Evolutionary conservation across 2,329 filamentous ascomycete genomes (phyloP), one percentile per base, ranked within the genome.

Genomic region (Stemphylium lycopersici): DNA sequence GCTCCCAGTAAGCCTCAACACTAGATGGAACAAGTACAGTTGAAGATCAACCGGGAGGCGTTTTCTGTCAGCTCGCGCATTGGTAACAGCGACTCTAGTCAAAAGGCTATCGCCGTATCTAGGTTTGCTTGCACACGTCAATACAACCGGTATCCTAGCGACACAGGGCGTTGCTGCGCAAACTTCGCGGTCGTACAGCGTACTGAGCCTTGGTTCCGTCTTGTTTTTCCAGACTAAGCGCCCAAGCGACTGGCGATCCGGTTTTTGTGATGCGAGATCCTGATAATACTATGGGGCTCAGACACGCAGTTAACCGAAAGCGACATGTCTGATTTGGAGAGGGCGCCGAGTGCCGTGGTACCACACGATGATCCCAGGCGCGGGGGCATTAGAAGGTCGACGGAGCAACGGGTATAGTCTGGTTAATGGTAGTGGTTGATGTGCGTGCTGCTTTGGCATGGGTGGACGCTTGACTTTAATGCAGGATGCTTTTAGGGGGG

Each of bases 341-440:
- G 26, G 29, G 40, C 40, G 40, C 40, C 40, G 40, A 43, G 13
- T 11, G 39, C 15, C 40, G 40, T 43, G 43, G 44, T 36, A 20
- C 39, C 49, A 41, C 48, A 37, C 16, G 34, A 36, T 16, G 32
- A 43, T 29, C 26, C 13, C 31, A 31, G 39, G 29, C 5, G 8
- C 16, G 20, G 16, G 11, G 8, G 18, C 29, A 37, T 32, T 24
- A 34, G 15, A 16, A 15, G 37, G 52, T 55, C 52, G 52, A 41
- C 47, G 33, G 41, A 55, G 52, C 52, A 55, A 55, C 52, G 47
- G 29, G 34, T 31, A 51, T 51, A 20, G 38, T n/a, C n/a, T 31
- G 12, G 13, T 41, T 16, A 11, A 12, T 41, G 18, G 16, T 18
- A 38, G 22, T 29, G 8, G 10, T 29, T 29, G 26, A 10, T 20